Percentiles rank a stretch among this genome's conserved stretches.
These are phyloP conservation scores for Wickerhamomyces sp. DNA, from an alignment of 1,139 yeast genomes.

Conservation along the genomic window DNA sequence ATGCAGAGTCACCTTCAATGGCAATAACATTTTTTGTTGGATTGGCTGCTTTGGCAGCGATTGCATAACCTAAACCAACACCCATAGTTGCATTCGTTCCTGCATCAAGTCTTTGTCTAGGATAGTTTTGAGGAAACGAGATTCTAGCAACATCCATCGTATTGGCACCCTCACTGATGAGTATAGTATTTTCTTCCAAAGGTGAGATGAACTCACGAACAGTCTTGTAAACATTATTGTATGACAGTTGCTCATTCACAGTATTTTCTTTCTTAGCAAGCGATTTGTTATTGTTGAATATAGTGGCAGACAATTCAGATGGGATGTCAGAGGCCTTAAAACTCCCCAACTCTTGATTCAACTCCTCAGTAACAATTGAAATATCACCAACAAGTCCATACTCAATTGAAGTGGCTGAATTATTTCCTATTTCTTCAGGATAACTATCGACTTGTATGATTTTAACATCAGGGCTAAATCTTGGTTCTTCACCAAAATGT, in stretches of 20 bases:
- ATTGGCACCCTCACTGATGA: constrained; percentile 63
- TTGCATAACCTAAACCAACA: constrained; percentile 48
- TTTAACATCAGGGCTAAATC: constrained; percentile 38
- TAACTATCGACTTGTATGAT: constrained; percentile 53
- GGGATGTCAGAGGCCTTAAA: constrained; percentile 31
- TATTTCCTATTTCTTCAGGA: constrained; percentile 48
- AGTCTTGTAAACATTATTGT: constrained; percentile 47
- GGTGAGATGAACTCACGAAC: constrained; percentile 35
- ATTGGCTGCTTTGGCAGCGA: constrained; percentile 48
- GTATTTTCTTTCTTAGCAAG: constrained; percentile 28
- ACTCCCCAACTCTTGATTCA: constrained; percentile 26
- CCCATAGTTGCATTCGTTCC: constrained; percentile 77
- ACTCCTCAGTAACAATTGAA: constrained; percentile 33
- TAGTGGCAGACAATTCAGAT: constrained; percentile 26
- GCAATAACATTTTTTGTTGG: constrained; percentile 45
- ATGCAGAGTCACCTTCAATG: constrained; percentile 70
- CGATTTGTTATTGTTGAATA: constrained; percentile 32
- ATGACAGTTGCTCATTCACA: constrained; percentile 26
- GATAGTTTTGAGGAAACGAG: constrained; percentile 47
- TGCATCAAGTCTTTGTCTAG: constrained; percentile 55
- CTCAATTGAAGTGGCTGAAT: constrained; percentile 28
- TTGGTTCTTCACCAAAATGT: constrained; percentile 55
- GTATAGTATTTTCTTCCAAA: constrained; percentile 31
- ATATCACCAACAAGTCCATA: constrained; percentile 50
- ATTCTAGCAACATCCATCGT: constrained; percentile 65